Evolutionary conservation across 2,329 filamentous ascomycete genomes (phyloP).

Genomic region (Fusarium cyanostomum): DNA sequence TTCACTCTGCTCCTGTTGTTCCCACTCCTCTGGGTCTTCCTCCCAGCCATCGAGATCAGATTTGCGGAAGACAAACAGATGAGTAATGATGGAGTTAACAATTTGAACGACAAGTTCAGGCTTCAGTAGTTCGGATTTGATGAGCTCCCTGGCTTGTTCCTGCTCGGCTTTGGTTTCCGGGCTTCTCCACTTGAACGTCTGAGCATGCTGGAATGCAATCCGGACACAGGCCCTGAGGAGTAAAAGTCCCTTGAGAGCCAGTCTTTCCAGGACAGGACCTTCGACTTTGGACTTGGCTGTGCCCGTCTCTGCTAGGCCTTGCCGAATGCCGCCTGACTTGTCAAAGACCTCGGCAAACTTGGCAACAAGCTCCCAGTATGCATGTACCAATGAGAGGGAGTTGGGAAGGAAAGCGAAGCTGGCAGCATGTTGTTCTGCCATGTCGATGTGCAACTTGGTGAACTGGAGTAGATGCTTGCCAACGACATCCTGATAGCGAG

Average conservation of each 20-base stretch:
- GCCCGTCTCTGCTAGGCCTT: conserved; percentile 50
- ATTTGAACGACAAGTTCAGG: conserved; percentile 81
- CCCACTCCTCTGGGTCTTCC: conserved; percentile 95
- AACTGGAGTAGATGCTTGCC: conserved; percentile 90
- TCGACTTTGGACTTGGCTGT: conserved; percentile 62
- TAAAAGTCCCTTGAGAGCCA: conserved; percentile 84
- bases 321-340: conserved; percentile 65
- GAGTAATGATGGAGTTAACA: conserved; percentile 84
- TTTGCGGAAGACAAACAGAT: conserved; percentile 87
- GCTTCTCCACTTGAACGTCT: conserved; percentile 85
- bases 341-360: conserved; percentile 80
- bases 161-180: conserved; percentile 80
- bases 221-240: conserved; percentile 83
- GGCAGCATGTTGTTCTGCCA: conserved; percentile 81
- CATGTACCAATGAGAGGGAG: conserved; percentile 77
- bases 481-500: conserved; percentile 68
- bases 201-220: conserved; percentile 82
- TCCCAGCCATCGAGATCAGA: conserved; percentile 92
- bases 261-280: conserved; percentile 75
- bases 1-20: conserved; percentile 85
- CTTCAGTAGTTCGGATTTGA: conserved; percentile 80
- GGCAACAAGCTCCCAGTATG: conserved; percentile 86
- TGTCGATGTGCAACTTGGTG: conserved; percentile 88
- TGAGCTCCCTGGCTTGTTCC: conserved; percentile 70
- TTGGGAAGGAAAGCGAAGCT: conserved; percentile 86